A percentile compares a stretch with the other conserved stretches of the same genome.
These are phyloP conservation scores for Hypoxylon rickii DNA, from an alignment of 495 filamentous ascomycete species.

Conservation along the genomic window DNA sequence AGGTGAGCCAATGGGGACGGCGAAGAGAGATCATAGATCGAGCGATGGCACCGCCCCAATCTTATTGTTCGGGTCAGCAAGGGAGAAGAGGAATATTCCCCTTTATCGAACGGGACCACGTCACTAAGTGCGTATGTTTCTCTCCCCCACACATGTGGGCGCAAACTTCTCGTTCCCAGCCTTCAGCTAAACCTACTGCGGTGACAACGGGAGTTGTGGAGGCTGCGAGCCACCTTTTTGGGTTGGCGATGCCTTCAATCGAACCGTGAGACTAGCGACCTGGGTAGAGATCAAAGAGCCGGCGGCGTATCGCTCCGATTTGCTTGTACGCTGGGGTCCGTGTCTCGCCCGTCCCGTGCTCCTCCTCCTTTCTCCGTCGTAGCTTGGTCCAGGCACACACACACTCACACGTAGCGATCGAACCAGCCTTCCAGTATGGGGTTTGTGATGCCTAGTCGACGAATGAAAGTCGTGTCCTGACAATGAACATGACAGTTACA, in stretches of 20 bases:
- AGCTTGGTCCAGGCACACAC: neutral
- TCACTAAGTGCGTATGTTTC: conserved; percentile 32
- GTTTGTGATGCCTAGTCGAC: conserved; percentile 12
- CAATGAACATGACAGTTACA: conserved; percentile 14
- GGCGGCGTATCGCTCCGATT: conserved; percentile 28
- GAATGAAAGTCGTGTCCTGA: conserved; percentile 13
- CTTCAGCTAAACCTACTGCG: conserved; percentile 5
- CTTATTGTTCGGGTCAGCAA: conserved; percentile 16
- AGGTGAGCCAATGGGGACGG: conserved; percentile 5
- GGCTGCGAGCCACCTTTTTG: conserved; percentile 34
- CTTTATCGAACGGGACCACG: conserved; percentile 41
- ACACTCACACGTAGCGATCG: conserved; percentile 23
- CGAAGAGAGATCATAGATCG: conserved; percentile 30
- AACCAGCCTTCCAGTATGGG: conserved; percentile 11
- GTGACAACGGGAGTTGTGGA: conserved; percentile 30
- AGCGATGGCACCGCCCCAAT: conserved; percentile 31
- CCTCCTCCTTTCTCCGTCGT: too few relatives aligned
- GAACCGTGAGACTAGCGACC: conserved; percentile 24
- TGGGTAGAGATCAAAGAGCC: conserved; percentile 31
- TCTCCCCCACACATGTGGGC: conserved; percentile 29
- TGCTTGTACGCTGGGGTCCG: conserved; percentile 14
- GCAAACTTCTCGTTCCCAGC: conserved; percentile 1
- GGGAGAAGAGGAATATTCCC: conserved; percentile 22
- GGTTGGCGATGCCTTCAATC: conserved; percentile 32
- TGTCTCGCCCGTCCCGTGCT: conserved; percentile 10